Base-by-base conservation (phyloP, 495 filamentous ascomycete genomes). In the Daldinia grandis region DNA sequence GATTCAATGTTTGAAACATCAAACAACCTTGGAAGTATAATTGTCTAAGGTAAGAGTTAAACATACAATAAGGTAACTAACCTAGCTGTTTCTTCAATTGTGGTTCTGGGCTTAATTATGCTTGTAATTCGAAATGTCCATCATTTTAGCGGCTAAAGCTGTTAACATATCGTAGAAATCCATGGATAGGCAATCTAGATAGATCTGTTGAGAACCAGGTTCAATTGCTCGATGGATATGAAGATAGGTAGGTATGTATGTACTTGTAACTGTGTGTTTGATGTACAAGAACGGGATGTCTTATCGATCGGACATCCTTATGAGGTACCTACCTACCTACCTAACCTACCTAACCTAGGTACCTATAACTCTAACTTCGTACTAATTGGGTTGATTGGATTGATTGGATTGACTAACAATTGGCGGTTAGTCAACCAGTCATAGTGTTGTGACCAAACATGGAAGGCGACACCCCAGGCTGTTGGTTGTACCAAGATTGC, bases 391-490 rank as follows among this genome's bases (percentile, higher is more conserved):
- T 15, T 27, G 8, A 17, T 53, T 47, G 0, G 9, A 21, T 24
- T 24, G 42, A 21, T 30, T 53, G 27, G 27, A 4, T 30, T 51
- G 66, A 69, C 42, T 69, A 61, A 50, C 28, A 37, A 64, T 63
- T 66, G 71, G 71, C 71, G 71, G 71, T 67, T 74, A 74, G 62
- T 47, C 62, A 35, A 70, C 71, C 71, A 74, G 58, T 74, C 31
- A 74, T 35, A 70, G 24, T 24, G 28, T 31, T 51, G 62, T 69
- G 61, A 66, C 40, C 62, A 31, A 57, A 68, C 21, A 56, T 64
- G 59, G 64, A 60, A 66, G 66, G 66, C 57, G 61, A 58, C 66
- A 65, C 53, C 63, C 42, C 28, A 55, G 55, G 19, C 44, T 15
- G 49, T 62, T 50, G 35, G 57, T 58, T 19, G 40, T 19, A 64